Evolutionary conservation across 352 stramenopile genomes (phyloP).

Genomic region (Phytophthora multivora): DNA sequence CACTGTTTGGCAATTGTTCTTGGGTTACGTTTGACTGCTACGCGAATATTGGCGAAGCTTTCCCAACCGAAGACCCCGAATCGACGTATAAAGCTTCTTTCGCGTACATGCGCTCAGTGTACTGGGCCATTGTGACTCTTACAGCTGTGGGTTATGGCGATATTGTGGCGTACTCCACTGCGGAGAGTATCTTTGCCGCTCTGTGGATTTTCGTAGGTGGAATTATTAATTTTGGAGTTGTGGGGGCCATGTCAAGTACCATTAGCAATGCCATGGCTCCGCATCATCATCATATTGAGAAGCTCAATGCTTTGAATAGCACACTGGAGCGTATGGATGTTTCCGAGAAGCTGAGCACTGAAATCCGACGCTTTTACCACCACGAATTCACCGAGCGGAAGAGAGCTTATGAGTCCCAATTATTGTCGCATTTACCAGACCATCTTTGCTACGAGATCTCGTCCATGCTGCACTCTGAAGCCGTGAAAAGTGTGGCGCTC

Average conservation of each 20-base stretch:
- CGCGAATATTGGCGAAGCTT: constrained; percentile 49
- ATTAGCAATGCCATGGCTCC: constrained; percentile 71
- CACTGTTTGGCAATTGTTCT: constrained; percentile 63
- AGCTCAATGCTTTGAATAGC: constrained; percentile 67
- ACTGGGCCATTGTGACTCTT: constrained; percentile 77
- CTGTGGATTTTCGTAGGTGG: constrained; percentile 78
- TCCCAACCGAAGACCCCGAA: constrained; percentile 44
- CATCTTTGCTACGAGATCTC: constrained; percentile 81
- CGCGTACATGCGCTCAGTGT: constrained; percentile 72
- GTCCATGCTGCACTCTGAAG: constrained; percentile 64
- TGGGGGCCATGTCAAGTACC: constrained; percentile 82
- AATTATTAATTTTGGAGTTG: constrained; percentile 80
- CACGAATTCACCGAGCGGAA: constrained; percentile 65
- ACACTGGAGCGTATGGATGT: constrained; percentile 67
- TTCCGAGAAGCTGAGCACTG: constrained; percentile 49
- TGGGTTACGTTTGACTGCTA: constrained; percentile 81
- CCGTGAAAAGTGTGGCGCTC: constrained; percentile 56
- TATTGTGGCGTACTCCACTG: constrained; percentile 74
- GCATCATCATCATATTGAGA: constrained; percentile 71
- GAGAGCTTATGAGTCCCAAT: constrained; percentile 69
- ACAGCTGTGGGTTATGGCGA: constrained; percentile 79
- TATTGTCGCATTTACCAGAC: constrained; percentile 69
- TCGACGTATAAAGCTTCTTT: constrained; percentile 59
- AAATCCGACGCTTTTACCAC: constrained; percentile 81
- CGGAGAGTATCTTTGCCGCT: constrained; percentile 72